Evolutionary conservation across 257 asterid species (phyloP), one percentile per base, ranked within the genome.

Genomic region (Nicotiana tabacum): DNA sequence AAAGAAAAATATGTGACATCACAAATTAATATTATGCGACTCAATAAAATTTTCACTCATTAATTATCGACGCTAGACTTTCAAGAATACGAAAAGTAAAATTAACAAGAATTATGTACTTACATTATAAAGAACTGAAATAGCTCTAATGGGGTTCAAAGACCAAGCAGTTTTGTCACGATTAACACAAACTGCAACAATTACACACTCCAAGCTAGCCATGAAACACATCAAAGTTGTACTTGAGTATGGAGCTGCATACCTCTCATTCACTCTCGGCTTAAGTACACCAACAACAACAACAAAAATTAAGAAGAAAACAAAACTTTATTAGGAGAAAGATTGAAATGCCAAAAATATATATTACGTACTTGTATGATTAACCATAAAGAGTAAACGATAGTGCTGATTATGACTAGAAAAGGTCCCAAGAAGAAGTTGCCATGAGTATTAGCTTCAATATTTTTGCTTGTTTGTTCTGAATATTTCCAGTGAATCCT

Each of bases 371-470:
- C 98, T 85, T 93, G 98, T 86, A 92, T 86, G 72, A 90, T 93
- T 53, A 96, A 56, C 97, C 97, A 94, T 9, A 91, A 61, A 6
- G 98, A 93, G 92, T 97, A 96, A 43, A 97, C 84, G 82, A 91
- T 72, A 30, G 97, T 86, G 77, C 98, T 96, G 7, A 88, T 74
- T 7, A 96, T 83, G 84, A 94, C 90, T 12, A 96, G 93, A 82
- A 91, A 37, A 2, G 98, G 97, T 2, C 99, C 99, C 68, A 86
- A 76, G 0, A 92, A 61, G 37, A 89, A 48, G 64, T 88, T 89
- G 21, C 39, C 87, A 78, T 92, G 98, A 84, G 51, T 80, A 67
- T 79, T 66, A n/a, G 84, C 82, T 46, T 9, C 58, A 55, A 9
- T 77, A 48, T 87, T 87, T 1, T 79, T 27, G 6, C 85, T 88